These are phyloP conservation scores for Aspergillus nidulans DNA, from an alignment of 495 filamentous ascomycete genomes.

Conservation along the genomic window DNA sequence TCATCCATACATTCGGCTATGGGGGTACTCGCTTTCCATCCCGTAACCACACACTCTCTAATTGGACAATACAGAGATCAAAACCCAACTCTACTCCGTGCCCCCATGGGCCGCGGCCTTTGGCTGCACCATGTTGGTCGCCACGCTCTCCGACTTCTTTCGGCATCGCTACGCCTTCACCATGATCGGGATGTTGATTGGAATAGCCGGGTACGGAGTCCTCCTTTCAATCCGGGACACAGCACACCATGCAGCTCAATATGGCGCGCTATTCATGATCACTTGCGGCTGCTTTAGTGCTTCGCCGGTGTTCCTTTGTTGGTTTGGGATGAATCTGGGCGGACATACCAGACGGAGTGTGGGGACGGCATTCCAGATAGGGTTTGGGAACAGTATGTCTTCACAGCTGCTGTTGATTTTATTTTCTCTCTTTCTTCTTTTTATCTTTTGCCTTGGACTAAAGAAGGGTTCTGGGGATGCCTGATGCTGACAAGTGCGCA, in stretches of 20 bases:
- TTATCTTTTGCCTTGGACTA: too few relatives aligned
- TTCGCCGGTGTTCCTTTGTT: conserved; percentile 73
- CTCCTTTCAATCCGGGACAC: conserved; percentile 56
- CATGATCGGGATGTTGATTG: conserved; percentile 49
- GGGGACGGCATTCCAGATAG: conserved; percentile 76
- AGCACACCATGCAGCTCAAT: conserved; percentile 52
- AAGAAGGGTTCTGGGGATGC: too few relatives aligned
- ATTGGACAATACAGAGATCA: conserved; percentile 41
- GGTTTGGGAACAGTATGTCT: conserved; percentile 67
- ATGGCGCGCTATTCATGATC: conserved; percentile 64
- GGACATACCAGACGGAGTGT: conserved; percentile 74
- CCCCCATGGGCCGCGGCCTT: conserved; percentile 78
- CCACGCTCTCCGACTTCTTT: conserved; percentile 60
- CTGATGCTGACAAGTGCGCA: conserved; percentile 1
- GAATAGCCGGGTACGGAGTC: conserved; percentile 62
- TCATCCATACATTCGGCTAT: conserved; percentile 64
- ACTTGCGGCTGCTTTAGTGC: conserved; percentile 53
- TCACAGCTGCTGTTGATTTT: too few relatives aligned
- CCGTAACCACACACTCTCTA: conserved; percentile 7
- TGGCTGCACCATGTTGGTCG: conserved; percentile 67
- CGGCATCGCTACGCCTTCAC: conserved; percentile 74
- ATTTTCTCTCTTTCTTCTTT: too few relatives aligned
- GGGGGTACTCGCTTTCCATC: conserved; percentile 18
- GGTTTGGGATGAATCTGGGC: conserved; percentile 83
- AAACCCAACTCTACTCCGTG: conserved; percentile 74